Conservation (phyloP, 306 rosid genomes). For the Quillaja saponaria region DNA sequence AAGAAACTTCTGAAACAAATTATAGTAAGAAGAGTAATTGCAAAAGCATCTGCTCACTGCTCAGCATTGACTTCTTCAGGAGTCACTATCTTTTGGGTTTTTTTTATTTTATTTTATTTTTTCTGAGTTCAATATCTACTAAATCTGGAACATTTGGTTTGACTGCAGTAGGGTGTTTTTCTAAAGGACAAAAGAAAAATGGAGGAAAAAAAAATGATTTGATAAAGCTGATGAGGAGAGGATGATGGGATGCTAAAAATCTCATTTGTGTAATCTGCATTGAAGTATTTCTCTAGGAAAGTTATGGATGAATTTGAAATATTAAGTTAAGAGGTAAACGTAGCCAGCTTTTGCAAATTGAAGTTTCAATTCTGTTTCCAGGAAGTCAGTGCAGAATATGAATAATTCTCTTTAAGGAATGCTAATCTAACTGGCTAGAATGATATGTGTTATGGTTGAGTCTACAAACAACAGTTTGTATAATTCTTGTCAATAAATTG, state of each 20-base stretch:
- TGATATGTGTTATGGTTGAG: no score
- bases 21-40: constrained; percentile 3
- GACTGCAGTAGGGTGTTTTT: no score
- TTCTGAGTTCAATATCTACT: constrained; percentile 17
- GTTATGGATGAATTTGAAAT: neutral
- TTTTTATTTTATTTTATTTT: no score
- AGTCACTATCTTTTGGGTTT: no score
- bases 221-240: constrained; percentile 16
- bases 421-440: constrained; percentile 9
- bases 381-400: constrained; percentile 1
- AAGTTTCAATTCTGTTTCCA: neutral
- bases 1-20: constrained; percentile 17
- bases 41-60: neutral
- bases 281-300: constrained; percentile 16
- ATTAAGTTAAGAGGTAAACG: no score
- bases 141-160: no score
- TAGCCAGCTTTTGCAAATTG: constrained; percentile 5
- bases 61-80: no score
- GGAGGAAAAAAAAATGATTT: neutral
- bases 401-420: constrained; percentile 4
- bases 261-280: constrained; percentile 9
- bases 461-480: no score
- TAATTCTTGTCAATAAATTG: neutral
- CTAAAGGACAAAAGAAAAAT: neutral
- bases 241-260: constrained; percentile 12